Evolutionary conservation across 163 green algal genomes (phyloP).

Genomic region (Coccomyxa subellipsoidea): DNA sequence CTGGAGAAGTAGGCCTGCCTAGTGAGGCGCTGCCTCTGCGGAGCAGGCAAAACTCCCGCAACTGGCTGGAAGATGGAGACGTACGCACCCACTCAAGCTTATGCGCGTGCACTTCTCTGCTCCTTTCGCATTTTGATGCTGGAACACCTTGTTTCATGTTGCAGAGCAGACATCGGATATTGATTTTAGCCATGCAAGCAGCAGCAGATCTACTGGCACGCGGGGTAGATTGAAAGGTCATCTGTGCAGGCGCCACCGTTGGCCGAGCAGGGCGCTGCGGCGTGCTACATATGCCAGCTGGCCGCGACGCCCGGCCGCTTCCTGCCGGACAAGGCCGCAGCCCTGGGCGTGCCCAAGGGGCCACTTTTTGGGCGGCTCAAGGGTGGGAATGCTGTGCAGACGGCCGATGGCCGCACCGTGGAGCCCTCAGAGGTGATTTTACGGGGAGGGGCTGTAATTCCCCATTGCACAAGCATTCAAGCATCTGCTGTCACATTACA

Average conservation of each 20-base stretch:
- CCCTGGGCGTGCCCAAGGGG: slow-evolving; percentile 69
- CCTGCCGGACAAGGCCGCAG: slow-evolving; percentile 51
- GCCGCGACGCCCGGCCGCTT: slow-evolving; percentile 8
- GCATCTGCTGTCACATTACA: too few relatives aligned
- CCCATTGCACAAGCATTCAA: not conserved
- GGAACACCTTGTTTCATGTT: too few relatives aligned
- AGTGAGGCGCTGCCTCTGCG: not conserved
- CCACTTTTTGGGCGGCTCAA: slow-evolving; percentile 64
- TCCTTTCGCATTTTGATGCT: too few relatives aligned
- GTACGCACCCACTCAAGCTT: not conserved
- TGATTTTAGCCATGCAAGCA: too few relatives aligned
- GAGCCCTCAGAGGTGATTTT: slow-evolving; percentile 64
- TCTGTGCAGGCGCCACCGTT: not conserved
- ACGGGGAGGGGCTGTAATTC: too few relatives aligned
- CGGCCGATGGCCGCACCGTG: slow-evolving; percentile 46
- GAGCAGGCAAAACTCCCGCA: not conserved
- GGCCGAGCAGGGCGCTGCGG: slow-evolving; percentile 7
- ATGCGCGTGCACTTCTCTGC: not conserved
- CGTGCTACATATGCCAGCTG: slow-evolving; percentile 73
- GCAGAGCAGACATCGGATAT: too few relatives aligned
- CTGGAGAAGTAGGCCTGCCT: not conserved
- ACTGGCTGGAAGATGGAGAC: not conserved
- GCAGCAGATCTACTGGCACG: too few relatives aligned
- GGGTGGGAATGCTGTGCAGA: slow-evolving; percentile 46
- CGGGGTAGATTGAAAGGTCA: too few relatives aligned